Evolutionary conservation across 1,284 basidiomycete genomes (phyloP).

Genomic region (Sutorius eximius): DNA sequence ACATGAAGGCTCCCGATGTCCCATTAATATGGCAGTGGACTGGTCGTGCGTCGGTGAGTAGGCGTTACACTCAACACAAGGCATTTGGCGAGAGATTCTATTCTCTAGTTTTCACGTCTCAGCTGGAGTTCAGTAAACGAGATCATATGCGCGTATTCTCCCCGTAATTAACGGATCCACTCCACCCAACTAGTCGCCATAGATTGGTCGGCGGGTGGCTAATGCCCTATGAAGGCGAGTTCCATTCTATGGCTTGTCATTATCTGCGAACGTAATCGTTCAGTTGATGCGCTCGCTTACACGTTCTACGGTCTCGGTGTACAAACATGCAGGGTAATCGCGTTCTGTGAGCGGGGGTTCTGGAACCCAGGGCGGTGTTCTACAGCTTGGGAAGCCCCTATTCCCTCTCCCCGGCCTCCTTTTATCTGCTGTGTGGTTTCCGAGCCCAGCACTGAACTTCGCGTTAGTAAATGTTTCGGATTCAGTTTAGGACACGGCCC

Average conservation of each 20-base stretch:
- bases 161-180: not conserved
- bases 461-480: not conserved
- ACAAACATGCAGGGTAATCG: not conserved
- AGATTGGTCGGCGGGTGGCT: too few relatives aligned
- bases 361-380: not conserved
- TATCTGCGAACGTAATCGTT: not conserved
- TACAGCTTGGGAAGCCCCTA: not conserved
- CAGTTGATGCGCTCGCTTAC: not conserved
- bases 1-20: too few relatives aligned
- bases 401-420: not conserved
- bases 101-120: not conserved
- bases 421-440: not conserved
- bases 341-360: not conserved
- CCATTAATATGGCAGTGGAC: too few relatives aligned
- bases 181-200: not conserved
- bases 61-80: not conserved
- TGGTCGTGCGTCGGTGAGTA: not conserved
- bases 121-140: not conserved
- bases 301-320: too few relatives aligned
- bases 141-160: too few relatives aligned
- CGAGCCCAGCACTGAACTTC: too few relatives aligned
- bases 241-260: not conserved
- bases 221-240: not conserved
- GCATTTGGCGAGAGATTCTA: too few relatives aligned
- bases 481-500: not conserved